Base-by-base conservation (phyloP, 768 basidiomycete genomes). In the Lactarius trivialis region DNA sequence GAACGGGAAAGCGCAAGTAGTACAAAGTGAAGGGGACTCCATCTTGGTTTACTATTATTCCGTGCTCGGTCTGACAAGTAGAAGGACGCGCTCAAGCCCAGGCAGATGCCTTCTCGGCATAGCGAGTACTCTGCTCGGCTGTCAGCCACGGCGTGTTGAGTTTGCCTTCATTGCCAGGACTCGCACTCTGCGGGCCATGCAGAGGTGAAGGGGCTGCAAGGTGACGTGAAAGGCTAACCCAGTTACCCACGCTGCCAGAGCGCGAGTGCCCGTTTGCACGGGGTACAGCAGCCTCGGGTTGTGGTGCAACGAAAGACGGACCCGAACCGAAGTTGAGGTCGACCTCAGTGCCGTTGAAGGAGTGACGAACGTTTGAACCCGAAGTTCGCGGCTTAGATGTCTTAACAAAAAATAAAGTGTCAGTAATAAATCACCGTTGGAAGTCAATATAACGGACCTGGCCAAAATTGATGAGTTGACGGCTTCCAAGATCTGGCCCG, bases 401-500 rank as follows among this genome's bases (percentile, higher is more conserved):
- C 67, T 75, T 69, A 65, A 70, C 59, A 48, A 36, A 55, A 5
- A 33, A 12, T 53, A 28, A 24, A 24, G 12, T 0, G 14, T 69
- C n/a, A 69, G 60, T 24, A 60, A 48, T 32, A n/a, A 9, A 17
- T 32, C 32, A 50, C 32, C 30, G 41, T 43, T 48, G 43, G 26
- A 49, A 63, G 26, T 26, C 3, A 48, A 43, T 11, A 53, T 32
- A 36, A 67, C 80, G 60, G 71, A 89, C 89, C 76, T 85, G 85
- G 65, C 80, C 82, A 72, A 82, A 84, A 36, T 86, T 83, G 56
- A 90, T 68, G 89, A 90, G 70, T 88, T 89, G 24, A 69, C 90
- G 87, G 68, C 91, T 79, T 68, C 91, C 90, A 49, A 93, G 77
- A 74, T 92, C 90, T 65, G 90, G 91, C 55, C 89, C 91, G 60